Percentiles rank a stretch among this genome's conserved stretches.
phyloP scores from a whole-genome alignment of 148 eudicot genomes.

The Rhododendron williamsianum region DNA sequence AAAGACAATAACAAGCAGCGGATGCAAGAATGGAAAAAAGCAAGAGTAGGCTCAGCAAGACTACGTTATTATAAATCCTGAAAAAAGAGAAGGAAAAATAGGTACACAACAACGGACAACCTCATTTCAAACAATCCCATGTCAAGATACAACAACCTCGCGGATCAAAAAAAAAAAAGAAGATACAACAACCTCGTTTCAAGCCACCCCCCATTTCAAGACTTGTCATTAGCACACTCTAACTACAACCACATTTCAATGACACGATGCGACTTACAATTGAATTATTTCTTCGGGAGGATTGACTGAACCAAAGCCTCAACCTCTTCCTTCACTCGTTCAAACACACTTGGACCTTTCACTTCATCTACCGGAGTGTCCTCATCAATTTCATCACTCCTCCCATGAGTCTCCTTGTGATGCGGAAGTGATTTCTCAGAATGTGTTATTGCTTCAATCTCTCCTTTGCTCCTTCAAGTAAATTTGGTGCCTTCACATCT shows the following conservation, averaged over 20 bases:
- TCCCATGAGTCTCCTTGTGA: constrained; percentile 83
- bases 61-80: neutral
- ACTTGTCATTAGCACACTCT: neutral
- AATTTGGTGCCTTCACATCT: constrained; percentile 43
- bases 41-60: neutral
- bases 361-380: constrained; percentile 53
- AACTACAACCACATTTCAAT: neutral
- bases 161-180: neutral
- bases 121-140: neutral
- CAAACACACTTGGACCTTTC: constrained; percentile 64
- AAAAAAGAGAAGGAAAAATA: neutral
- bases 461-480: constrained; percentile 42
- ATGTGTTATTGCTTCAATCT: constrained; percentile 23
- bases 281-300: constrained; percentile 50
- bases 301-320: constrained; percentile 68
- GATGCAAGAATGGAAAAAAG: neutral
- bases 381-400: constrained; percentile 70
- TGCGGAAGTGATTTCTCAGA: constrained; percentile 38
- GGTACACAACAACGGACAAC: neutral
- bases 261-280: neutral
- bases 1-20: neutral
- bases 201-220: neutral
- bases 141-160: neutral
- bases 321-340: constrained; percentile 80
- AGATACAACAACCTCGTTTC: neutral